These are phyloP conservation scores for Exophiala sideris DNA, from an alignment of 2,329 filamentous ascomycete species.

Conservation along the genomic window DNA sequence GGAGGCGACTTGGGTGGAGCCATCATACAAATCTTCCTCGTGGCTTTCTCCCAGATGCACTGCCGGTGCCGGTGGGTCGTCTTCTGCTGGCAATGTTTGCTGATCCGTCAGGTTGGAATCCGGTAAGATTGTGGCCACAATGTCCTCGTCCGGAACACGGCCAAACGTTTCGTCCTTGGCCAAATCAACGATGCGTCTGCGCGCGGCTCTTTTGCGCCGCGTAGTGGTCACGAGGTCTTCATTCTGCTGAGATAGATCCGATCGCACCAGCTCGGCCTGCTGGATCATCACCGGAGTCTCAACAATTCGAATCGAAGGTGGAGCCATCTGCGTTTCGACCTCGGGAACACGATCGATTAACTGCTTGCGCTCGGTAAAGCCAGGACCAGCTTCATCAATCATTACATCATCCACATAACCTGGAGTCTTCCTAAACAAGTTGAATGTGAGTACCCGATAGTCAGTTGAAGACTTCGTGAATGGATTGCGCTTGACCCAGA, in stretches of 20 bases:
- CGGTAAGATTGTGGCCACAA: constrained; percentile 14
- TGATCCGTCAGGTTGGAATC: constrained; percentile 11
- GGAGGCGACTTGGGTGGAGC: constrained; percentile 9
- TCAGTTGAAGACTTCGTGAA: constrained; percentile 83
- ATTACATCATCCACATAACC: constrained; percentile 87
- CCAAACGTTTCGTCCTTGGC: constrained; percentile 43
- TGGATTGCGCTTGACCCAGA: constrained; percentile 89
- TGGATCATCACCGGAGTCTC: constrained; percentile 18
- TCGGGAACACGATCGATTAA: constrained; percentile 78
- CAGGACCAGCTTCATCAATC: constrained; percentile 79
- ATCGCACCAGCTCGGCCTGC: constrained; percentile 7
- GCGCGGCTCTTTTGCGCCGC: constrained; percentile 49
- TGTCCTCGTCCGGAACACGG: constrained; percentile 17
- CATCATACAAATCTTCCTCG: constrained; percentile 11
- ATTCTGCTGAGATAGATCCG: constrained; percentile 6
- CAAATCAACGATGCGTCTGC: constrained; percentile 57
- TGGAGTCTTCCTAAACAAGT: constrained; percentile 84
- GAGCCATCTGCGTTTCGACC: constrained; percentile 57
- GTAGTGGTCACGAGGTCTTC: constrained; percentile 29
- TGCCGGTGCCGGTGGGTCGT: constrained; percentile 52
- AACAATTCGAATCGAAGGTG: constrained; percentile 40
- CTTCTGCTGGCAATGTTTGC: constrained; percentile 17
- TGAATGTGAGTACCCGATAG: constrained; percentile 90
- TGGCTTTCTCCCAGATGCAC: constrained; percentile 38
- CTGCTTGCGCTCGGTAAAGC: constrained; percentile 79